Base-by-base conservation (phyloP, 1,284 basidiomycete genomes). In the Rhizopogon hawkerae region DNA sequence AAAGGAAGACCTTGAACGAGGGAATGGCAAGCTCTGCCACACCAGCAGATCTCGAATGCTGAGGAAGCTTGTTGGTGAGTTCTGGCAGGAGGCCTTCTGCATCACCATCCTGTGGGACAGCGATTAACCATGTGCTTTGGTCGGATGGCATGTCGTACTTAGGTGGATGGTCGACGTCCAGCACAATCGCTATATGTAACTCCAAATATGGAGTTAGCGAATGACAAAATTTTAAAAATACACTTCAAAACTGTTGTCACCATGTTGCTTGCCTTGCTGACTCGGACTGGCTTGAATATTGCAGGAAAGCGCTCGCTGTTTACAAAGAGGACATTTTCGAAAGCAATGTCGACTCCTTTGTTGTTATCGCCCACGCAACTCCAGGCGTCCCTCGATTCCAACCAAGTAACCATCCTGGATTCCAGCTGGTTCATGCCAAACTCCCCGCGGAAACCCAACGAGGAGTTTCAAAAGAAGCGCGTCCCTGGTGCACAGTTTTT, bases 361-460 rank as follows among this genome's bases (percentile, higher is more conserved):
- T 58, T 83, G 18, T 57, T 84, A 42, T 72, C 76, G 1, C 80
- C 84, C 0, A 59, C 65, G 14, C 68, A 76, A 56, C 69, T 79
- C 38, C 69, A 65, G 23, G 65, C 72, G 38, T 63, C 69, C n/a
- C 52, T 67, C 37, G 57, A 66, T 31, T 33, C 41, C 14, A 31
- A 33, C 29, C 29, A 33, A 43, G 69, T 83, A 36, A 69, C 76
- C 1, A 57, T 89, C 47, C 65, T 91, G 24, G 92, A 94, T 62
- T 81, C 83, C 21, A 83, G 79, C 36, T 94, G 91, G 91, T 84
- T 87, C 64, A 92, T 94, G 91, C 91, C 91, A 39, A 85, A 83
- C 63, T 75, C 82, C 43, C 74, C 81, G 1, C 79, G 89, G 50
- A 77, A 78, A 51, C 75, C 83, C 1, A 66, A 66, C 31, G 64